Conservation (phyloP, 1,284 basidiomycete genomes). For the Somion occarium region DNA sequence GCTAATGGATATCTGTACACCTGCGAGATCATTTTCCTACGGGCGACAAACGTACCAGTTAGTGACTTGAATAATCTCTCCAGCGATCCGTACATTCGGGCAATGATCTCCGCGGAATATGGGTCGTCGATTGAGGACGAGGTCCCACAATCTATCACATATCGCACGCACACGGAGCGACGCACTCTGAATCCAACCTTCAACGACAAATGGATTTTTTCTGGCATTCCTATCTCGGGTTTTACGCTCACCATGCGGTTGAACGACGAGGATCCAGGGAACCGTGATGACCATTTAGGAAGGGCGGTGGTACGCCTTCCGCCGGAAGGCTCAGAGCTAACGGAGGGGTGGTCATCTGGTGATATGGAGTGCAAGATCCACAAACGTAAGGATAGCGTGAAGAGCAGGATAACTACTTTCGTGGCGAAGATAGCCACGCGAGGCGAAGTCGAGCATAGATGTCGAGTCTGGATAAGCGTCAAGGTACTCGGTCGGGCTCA, state of each 20-base stretch:
- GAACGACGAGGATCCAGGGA: slow-evolving; percentile 39
- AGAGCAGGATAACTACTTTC: slow-evolving; percentile 30
- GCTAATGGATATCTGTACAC: slow-evolving; percentile 22
- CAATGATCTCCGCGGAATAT: slow-evolving; percentile 20
- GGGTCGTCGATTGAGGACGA: slow-evolving; percentile 2
- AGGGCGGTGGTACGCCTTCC: slow-evolving; percentile 26
- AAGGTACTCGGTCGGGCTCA: slow-evolving; percentile 31
- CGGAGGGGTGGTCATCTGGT: slow-evolving; percentile 20
- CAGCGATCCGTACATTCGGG: slow-evolving; percentile 38
- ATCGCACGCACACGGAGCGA: slow-evolving; percentile 35
- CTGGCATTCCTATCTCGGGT: slow-evolving; percentile 36
- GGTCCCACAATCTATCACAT: slow-evolving; percentile 28
- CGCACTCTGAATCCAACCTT: slow-evolving; percentile 34
- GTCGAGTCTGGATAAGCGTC: slow-evolving; percentile 26
- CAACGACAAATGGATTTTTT: slow-evolving; percentile 38
- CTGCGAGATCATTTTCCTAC: slow-evolving; percentile 37
- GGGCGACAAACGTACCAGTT: slow-evolving; percentile 35
- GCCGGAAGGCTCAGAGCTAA: slow-evolving; percentile 18
- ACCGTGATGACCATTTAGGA: slow-evolving; percentile 41
- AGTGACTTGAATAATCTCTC: slow-evolving; percentile 32
- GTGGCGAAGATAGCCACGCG: slow-evolving; percentile 20
- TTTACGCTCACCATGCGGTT: slow-evolving; percentile 31
- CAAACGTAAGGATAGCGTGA: slow-evolving; percentile 32
- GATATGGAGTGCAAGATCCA: slow-evolving; percentile 23
- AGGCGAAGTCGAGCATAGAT: slow-evolving; percentile 22